Evolutionary conservation across 129 eudicot genomes (phyloP).

Genomic region (Tagetes patula): DNA sequence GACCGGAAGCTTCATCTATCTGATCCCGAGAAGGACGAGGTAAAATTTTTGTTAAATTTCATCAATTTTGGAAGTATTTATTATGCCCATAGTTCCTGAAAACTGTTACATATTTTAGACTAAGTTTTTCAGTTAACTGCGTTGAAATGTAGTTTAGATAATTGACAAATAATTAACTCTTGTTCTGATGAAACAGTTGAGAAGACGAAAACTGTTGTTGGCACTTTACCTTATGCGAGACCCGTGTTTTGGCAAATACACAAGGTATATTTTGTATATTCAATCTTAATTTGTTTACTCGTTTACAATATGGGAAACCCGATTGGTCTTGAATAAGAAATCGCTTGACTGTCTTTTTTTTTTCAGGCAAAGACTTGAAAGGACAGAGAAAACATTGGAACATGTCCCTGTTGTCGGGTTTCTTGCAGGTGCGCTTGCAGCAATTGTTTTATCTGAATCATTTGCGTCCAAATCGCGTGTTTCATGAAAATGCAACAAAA

Average conservation of each 20-base stretch:
- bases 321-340: neutral
- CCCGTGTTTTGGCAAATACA: conserved; percentile 83
- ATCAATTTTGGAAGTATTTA: neutral
- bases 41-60: conserved; percentile 18
- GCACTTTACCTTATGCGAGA: conserved; percentile 96
- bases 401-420: conserved; percentile 80
- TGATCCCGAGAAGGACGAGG: conserved; percentile 73
- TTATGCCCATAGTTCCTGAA: neutral
- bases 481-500: neutral
- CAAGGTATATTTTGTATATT: conserved; percentile 50
- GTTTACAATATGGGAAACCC: neutral
- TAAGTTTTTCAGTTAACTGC: neutral
- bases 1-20: conserved; percentile 43
- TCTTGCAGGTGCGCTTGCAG: conserved; percentile 64
- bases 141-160: conserved; percentile 11
- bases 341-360: conserved; percentile 10
- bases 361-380: conserved; percentile 68
- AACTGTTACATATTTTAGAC: neutral
- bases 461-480: neutral
- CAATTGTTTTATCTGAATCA: neutral
- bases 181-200: conserved; percentile 48
- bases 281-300: neutral
- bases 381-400: conserved; percentile 61
- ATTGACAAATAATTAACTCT: neutral
- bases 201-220: conserved; percentile 79